Conservation (phyloP, 495 filamentous ascomycete species). For the Penicillium lagena region DNA sequence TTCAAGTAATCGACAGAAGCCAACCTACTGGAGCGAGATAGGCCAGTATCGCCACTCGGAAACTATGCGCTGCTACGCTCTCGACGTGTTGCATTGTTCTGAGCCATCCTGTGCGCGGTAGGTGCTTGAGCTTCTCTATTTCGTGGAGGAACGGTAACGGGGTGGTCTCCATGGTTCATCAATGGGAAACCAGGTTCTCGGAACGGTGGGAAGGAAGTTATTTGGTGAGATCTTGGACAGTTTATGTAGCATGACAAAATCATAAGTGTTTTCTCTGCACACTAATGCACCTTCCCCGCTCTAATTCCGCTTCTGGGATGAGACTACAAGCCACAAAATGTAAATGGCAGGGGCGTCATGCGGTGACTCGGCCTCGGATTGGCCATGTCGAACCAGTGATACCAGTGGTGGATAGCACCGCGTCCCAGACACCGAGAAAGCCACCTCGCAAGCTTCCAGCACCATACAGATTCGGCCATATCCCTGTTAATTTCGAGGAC, state of each 20-base stretch:
- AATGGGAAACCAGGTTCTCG: no score
- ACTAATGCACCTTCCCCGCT: no score
- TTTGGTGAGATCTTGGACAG: no score
- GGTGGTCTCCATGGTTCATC: background rate
- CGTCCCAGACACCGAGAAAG: background rate
- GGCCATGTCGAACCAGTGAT: no score
- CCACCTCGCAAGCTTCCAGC: background rate
- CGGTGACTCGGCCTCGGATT: no score
- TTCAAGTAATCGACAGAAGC: background rate
- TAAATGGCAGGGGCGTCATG: no score
- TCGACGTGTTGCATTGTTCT: background rate
- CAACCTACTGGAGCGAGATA: background rate
- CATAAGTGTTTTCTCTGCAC: no score
- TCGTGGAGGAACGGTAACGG: background rate
- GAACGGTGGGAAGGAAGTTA: no score
- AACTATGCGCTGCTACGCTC: background rate
- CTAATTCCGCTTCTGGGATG: no score
- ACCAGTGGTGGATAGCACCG: no score
- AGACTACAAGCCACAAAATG: no score
- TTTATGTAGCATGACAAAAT: no score
- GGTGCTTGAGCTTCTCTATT: background rate
- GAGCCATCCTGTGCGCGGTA: background rate
- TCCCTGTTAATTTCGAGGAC: background rate
- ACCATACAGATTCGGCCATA: background rate
- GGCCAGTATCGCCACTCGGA: background rate